Percentiles rank a stretch among this genome's conserved stretches.
Evolutionary conservation across 257 asterid genomes (phyloP).

Genomic region (Lithospermum erythrorhizon): DNA sequence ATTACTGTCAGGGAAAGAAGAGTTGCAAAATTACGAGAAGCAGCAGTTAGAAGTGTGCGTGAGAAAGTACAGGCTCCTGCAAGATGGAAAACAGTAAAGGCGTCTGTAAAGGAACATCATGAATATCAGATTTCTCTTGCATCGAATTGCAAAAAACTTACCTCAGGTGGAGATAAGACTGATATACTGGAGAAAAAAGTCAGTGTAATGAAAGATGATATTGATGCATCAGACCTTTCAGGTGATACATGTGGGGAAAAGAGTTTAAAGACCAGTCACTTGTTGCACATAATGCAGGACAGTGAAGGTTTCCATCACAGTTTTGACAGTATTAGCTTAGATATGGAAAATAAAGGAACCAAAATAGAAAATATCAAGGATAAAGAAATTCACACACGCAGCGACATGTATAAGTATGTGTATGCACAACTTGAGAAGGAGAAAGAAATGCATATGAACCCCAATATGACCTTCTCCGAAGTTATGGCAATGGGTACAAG

Average conservation of each 20-base stretch:
- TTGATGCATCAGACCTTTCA: conserved; percentile 24
- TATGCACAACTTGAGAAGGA: conserved; percentile 81
- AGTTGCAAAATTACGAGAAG: conserved; percentile 76
- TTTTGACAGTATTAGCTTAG: conserved; percentile 25
- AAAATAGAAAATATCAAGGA: conserved; percentile 28
- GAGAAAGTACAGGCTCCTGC: conserved; percentile 75
- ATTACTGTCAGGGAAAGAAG: conserved; percentile 78
- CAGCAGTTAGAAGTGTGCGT: conserved; percentile 72
- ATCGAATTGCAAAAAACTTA: conserved; percentile 41
- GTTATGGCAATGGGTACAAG: conserved; percentile 51
- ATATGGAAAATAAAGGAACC: conserved; percentile 18
- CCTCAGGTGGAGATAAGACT: conserved; percentile 26
- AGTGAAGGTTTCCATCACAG: conserved; percentile 33
- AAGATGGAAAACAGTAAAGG: conserved; percentile 80
- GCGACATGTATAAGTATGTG: conserved; percentile 79
- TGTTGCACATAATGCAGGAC: conserved; percentile 28
- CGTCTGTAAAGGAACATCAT: conserved; percentile 71
- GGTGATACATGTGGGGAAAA: conserved; percentile 16
- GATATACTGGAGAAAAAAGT: conserved; percentile 24
- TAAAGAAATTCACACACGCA: conserved; percentile 51
- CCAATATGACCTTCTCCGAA: conserved; percentile 46
- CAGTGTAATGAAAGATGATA: conserved; percentile 9
- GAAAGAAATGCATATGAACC: conserved; percentile 64
- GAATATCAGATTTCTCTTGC: conserved; percentile 52
- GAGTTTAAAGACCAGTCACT: conserved; percentile 22